Conservation (phyloP, 352 stramenopile genomes). For the Phytophthora podocarpi region DNA sequence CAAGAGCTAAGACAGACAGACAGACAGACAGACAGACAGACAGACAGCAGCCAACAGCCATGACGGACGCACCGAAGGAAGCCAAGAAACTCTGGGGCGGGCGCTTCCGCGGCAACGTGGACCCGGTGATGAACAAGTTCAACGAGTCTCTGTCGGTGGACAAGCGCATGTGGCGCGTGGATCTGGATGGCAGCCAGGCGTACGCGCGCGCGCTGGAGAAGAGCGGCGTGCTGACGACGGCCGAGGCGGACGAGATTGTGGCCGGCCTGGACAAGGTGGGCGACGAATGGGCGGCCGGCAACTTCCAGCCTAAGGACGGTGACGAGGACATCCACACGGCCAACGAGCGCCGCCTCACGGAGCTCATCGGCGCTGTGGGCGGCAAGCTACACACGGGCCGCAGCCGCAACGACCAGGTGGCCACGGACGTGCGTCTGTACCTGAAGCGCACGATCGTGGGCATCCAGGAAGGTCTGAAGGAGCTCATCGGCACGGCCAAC, state of each 20-base stretch:
- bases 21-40: too few species aligned
- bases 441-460: constrained; percentile 78
- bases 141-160: constrained; percentile 98
- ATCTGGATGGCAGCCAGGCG: constrained; percentile 95
- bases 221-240: constrained; percentile 93
- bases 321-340: constrained; percentile 99
- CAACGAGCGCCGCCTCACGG: constrained; percentile 98
- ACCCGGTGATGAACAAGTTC: constrained; percentile 98
- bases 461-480: constrained; percentile 82
- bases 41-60: constrained; percentile 14
- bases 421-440: constrained; percentile 97
- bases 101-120: constrained; percentile 95
- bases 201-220: constrained; percentile 93
- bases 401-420: constrained; percentile 98
- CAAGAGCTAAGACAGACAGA: too few species aligned
- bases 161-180: constrained; percentile 96
- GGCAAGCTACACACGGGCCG: constrained; percentile 98
- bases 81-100: constrained; percentile 91
- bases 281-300: constrained; percentile 38
- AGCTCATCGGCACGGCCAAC: constrained; percentile 91
- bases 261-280: constrained; percentile 35
- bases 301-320: constrained; percentile 90
- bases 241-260: constrained; percentile 72
- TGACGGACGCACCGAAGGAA: constrained; percentile 41
- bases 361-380: constrained; percentile 96